A percentile compares a stretch with the other conserved stretches of the same genome.
Evolutionary conservation across 2,329 filamentous ascomycete genomes (phyloP).

Genomic region (Basipetospora chlamydospora): DNA sequence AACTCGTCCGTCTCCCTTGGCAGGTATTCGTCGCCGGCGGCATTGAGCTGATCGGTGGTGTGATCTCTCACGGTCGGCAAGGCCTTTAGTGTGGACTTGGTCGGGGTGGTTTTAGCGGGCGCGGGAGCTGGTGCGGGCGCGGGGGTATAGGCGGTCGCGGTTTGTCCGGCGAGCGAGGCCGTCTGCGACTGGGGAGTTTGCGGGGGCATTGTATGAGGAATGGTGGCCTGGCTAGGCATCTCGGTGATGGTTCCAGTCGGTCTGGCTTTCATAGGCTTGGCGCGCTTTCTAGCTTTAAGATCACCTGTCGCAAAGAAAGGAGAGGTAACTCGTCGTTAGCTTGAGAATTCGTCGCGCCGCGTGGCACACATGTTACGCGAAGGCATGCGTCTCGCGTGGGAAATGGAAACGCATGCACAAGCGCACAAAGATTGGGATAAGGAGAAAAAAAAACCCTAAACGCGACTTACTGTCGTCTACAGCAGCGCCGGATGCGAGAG

Average conservation of each 20-base stretch:
- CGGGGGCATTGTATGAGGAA: constrained; percentile 27
- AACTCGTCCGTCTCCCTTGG: constrained; percentile 85
- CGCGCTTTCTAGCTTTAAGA: constrained; percentile 40
- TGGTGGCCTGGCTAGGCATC: constrained; percentile 37
- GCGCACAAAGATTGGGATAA: constrained; percentile 16
- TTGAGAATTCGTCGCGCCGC: not conserved
- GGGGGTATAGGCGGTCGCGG: constrained; percentile 20
- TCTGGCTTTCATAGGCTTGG: constrained; percentile 48
- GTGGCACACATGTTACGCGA: constrained; percentile 4
- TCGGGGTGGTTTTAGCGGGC: constrained; percentile 67
- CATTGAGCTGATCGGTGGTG: constrained; percentile 85
- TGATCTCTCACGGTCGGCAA: constrained; percentile 92
- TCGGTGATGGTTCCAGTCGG: constrained; percentile 36
- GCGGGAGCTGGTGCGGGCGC: constrained; percentile 26
- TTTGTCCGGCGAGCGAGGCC: constrained; percentile 27
- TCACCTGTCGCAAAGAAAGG: constrained; percentile 25
- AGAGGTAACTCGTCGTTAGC: constrained; percentile 13
- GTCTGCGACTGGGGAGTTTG: constrained; percentile 40
- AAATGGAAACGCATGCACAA: constrained; percentile 11
- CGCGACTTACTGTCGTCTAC: constrained; percentile 61
- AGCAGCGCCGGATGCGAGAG: constrained; percentile 19
- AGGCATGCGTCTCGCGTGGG: not conserved
- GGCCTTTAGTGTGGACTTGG: constrained; percentile 79
- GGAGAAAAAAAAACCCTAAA: too few relatives aligned
- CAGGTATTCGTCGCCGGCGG: constrained; percentile 85